Conservation (phyloP, 345 rosid genomes). For the Angophora floribunda region DNA sequence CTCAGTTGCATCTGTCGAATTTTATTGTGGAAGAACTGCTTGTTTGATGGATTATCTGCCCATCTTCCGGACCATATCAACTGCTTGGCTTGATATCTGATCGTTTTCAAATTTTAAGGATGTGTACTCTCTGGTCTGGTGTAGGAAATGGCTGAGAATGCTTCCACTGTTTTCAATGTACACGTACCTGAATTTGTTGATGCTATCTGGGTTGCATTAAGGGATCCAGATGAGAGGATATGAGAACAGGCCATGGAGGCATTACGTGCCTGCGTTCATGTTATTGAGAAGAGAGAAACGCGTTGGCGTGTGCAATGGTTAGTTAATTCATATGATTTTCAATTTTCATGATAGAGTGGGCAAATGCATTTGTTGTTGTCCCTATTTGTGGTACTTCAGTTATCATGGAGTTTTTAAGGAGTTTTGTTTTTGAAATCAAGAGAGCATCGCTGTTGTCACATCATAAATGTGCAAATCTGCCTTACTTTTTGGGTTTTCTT, state of each 20-base stretch:
- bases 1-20: neutral
- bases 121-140: neutral
- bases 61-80: neutral
- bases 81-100: neutral
- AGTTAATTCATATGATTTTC: conserved; percentile 9
- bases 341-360: neutral
- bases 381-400: neutral
- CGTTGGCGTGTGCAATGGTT: conserved; percentile 99
- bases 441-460: neutral
- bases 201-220: conserved; percentile 96
- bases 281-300: conserved; percentile 98
- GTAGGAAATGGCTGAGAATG: conserved; percentile 99
- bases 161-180: conserved; percentile 95
- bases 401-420: neutral
- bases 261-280: conserved; percentile 97
- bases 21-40: neutral
- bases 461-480: neutral
- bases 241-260: conserved; percentile 97
- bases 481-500: neutral
- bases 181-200: conserved; percentile 96
- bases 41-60: neutral
- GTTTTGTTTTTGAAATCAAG: neutral
- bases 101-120: neutral
- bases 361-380: neutral
- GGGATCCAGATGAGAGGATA: conserved; percentile 86